phyloP scores from a whole-genome alignment of 768 basidiomycete species.

The Russula sp. region DNA sequence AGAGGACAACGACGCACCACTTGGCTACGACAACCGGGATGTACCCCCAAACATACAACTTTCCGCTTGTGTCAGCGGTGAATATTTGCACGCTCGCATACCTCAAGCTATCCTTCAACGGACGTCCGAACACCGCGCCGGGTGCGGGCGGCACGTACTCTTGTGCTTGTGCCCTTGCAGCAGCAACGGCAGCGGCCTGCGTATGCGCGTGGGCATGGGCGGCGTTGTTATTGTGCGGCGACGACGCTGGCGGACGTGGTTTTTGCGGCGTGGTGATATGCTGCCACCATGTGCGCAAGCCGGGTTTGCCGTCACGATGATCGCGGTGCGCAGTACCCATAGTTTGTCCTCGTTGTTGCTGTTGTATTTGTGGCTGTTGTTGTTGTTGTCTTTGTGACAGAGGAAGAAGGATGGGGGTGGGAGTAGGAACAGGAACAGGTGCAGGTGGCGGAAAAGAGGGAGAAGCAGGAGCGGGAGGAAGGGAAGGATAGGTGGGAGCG shows the following conservation, averaged over 20 bases:
- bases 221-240: neutral
- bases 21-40: constrained; percentile 98
- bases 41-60: constrained; percentile 86
- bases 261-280: constrained; percentile 62
- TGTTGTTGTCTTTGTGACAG: constrained; percentile 8
- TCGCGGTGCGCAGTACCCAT: constrained; percentile 6
- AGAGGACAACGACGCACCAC: constrained; percentile 50
- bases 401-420: neutral
- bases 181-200: neutral
- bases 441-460: neutral
- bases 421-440: constrained; percentile 2
- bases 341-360: neutral
- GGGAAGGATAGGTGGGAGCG: neutral
- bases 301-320: constrained; percentile 7
- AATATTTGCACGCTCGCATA: constrained; percentile 93
- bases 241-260: constrained; percentile 37
- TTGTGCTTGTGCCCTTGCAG: neutral
- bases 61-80: constrained; percentile 74
- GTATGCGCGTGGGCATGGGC: neutral
- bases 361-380: neutral
- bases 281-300: constrained; percentile 76
- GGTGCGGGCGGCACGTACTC: constrained; percentile 32
- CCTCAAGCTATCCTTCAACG: constrained; percentile 74
- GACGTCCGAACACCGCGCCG: constrained; percentile 69
- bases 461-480: neutral